Base-by-base conservation (phyloP, 1,139 yeast genomes). In the Candida sp. region DNA sequence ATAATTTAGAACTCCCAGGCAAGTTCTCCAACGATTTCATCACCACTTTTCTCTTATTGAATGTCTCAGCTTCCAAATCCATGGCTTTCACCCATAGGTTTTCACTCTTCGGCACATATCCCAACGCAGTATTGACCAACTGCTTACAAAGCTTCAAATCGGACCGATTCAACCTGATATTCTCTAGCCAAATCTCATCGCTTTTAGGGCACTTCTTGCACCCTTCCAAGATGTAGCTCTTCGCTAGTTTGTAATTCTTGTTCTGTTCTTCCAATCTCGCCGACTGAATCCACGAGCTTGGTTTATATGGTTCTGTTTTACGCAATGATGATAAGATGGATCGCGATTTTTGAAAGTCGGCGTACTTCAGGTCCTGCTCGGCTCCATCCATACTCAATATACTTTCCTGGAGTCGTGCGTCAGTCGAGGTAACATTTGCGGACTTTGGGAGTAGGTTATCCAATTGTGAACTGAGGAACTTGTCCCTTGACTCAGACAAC, bases 251-350 rank as follows among this genome's bases (percentile, higher is more conserved):
- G 52, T 73, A 73, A 49, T 84, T 84, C 40, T 77, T 76, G 1
- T 86, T 88, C 47, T 80, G 81, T 55, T 85, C 88, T 63, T 94
- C 98, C 8, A 92, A 66, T 46, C 92, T 70, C 0, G 97, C 96
- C 37, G 93, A 83, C 0, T 96, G 91, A 30, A 94, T 89, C 97
- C 98, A 94, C 8, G 91, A 90, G 47, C 83, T 81, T 0, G 96
- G 81, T 52, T 86, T 87, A 43, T 73, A 69, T 0, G 98, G 97
- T 59, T 90, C 88, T 0, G 92, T 73, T 57, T 81, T 84, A 33
- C 96, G 77, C 52, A 90, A 78, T 1, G 96, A 86, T 7, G 81
- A 72, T 46, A 92, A 73, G n/a, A 91, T 73, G 3, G 77, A 65
- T 37, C 96, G 69, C 26, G 86, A 83, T 52, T 83, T 40, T 77